These are phyloP conservation scores for Nicotiana attenuata DNA, from an alignment of 257 asterid genomes.

Conservation along the genomic window DNA sequence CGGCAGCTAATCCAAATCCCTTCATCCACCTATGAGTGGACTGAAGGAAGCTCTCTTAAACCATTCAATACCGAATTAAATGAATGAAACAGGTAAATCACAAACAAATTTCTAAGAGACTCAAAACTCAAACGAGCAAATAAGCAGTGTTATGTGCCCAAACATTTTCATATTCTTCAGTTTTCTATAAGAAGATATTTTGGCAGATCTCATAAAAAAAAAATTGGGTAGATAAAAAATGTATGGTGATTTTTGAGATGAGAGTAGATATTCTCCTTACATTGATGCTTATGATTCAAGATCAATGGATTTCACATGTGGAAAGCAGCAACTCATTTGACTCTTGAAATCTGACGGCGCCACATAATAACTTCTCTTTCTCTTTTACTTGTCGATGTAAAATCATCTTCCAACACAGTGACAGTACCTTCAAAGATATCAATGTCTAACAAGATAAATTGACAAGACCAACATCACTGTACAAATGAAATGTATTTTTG, in stretches of 20 bases:
- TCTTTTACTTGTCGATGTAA: too few relatives aligned
- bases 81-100: too few relatives aligned
- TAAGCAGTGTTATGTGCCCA: neutral
- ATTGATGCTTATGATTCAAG: neutral
- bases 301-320: neutral
- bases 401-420: neutral
- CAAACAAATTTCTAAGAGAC: too few relatives aligned
- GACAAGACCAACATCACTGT: neutral
- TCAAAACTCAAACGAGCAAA: too few relatives aligned
- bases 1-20: slow-evolving; percentile 63
- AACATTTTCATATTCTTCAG: neutral
- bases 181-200: neutral
- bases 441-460: neutral
- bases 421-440: neutral
- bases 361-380: too few relatives aligned
- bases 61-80: neutral
- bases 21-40: slow-evolving; percentile 52
- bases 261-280: neutral
- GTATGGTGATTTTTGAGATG: neutral
- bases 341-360: too few relatives aligned
- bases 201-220: too few relatives aligned
- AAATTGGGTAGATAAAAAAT: neutral
- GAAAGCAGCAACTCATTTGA: neutral
- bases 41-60: slow-evolving; percentile 65
- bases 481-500: neutral